Conservation (phyloP, 2,329 filamentous ascomycete genomes). For the Aureobasidium sp. region DNA sequence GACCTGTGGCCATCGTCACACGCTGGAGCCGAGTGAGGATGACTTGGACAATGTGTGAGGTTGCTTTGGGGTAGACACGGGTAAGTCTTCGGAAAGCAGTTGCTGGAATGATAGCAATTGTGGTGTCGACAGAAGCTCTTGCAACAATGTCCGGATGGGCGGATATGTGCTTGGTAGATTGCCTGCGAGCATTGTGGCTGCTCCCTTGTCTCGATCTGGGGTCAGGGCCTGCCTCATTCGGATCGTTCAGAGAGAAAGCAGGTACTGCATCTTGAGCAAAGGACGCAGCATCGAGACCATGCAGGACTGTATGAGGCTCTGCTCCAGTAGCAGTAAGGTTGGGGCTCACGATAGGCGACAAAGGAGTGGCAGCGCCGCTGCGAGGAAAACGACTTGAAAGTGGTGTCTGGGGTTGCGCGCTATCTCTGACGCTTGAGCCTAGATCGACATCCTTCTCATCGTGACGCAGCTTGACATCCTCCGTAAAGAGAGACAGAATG, state of each 20-base stretch:
- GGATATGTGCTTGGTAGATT: conserved; percentile 52
- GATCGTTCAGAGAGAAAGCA: conserved; percentile 61
- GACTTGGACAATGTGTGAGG: conserved; percentile 94
- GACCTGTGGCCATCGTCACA: conserved; percentile 89
- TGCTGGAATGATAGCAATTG: conserved; percentile 95
- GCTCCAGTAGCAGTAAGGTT: background rate
- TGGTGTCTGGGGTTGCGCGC: background rate
- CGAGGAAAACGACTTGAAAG: background rate
- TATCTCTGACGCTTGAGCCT: conserved; percentile 30
- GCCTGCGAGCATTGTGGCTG: background rate
- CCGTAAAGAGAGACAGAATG: conserved; percentile 92
- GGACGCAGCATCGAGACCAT: conserved; percentile 10
- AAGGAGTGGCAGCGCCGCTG: conserved; percentile 27
- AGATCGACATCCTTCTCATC: conserved; percentile 50
- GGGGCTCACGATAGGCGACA: conserved; percentile 36
- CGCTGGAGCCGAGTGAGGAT: conserved; percentile 90
- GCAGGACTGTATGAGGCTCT: conserved; percentile 21
- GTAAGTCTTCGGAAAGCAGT: conserved; percentile 91
- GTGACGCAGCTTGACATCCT: conserved; percentile 75
- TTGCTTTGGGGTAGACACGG: conserved; percentile 89
- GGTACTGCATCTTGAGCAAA: conserved; percentile 54
- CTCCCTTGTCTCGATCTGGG: background rate
- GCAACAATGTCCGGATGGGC: conserved; percentile 95
- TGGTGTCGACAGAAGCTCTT: conserved; percentile 92
- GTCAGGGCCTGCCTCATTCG: conserved; percentile 17